Conservation (phyloP, 148 eudicot genomes). For the Cornus florida region DNA sequence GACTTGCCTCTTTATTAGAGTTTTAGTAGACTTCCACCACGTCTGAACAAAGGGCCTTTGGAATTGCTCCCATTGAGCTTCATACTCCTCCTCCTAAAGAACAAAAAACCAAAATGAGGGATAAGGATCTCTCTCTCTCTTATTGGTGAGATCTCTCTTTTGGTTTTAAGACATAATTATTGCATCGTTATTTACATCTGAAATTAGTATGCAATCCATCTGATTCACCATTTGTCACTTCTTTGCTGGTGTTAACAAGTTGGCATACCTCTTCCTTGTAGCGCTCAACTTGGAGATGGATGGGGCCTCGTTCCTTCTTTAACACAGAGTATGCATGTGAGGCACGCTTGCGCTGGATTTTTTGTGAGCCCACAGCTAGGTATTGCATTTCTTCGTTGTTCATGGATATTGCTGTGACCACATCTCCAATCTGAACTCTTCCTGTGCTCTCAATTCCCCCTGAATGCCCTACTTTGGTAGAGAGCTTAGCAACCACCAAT, state of each 20-base stretch:
- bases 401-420: conserved; percentile 13
- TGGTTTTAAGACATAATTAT: background rate
- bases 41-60: conserved; percentile 13
- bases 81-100: conserved; percentile 7
- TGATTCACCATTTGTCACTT: background rate
- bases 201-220: background rate
- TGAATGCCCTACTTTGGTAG: conserved; percentile 10
- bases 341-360: background rate
- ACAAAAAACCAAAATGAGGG: background rate
- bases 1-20: conserved; percentile 8
- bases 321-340: conserved; percentile 7
- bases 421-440: conserved; percentile 13
- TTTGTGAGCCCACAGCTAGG: background rate
- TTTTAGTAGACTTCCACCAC: conserved; percentile 12
- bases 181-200: background rate
- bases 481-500: conserved; percentile 10
- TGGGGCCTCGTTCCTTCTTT: conserved; percentile 1
- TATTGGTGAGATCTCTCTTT: too few species aligned
- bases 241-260: background rate
- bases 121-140: background rate
- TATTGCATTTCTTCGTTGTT: conserved; percentile 7
- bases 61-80: conserved; percentile 14
- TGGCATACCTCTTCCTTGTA: conserved; percentile 8
- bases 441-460: conserved; percentile 13
- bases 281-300: conserved; percentile 14